A percentile compares a stretch with the other conserved stretches of the same genome.
These are phyloP conservation scores for Ceratocystis lukuohia DNA, from an alignment of 2,329 filamentous ascomycete genomes.

Conservation along the genomic window DNA sequence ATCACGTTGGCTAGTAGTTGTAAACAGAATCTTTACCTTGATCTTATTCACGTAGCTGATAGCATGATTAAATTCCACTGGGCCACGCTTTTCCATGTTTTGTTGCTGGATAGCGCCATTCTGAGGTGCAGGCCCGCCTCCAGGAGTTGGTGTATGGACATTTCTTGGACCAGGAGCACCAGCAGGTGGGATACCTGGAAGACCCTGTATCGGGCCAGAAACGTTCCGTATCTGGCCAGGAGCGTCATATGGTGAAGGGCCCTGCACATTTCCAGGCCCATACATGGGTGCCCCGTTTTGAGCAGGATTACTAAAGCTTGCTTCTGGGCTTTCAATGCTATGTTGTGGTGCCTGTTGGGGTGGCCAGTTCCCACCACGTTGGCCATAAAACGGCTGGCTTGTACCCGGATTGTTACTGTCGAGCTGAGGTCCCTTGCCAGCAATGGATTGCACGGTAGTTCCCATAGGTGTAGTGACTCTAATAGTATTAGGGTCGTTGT, in stretches of 20 bases:
- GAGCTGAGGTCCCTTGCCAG: constrained; percentile 34
- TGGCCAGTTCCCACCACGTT: constrained; percentile 42
- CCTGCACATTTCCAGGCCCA: constrained; percentile 25
- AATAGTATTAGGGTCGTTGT: constrained; percentile 90
- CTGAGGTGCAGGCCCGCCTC: constrained; percentile 41
- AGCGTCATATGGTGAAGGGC: constrained; percentile 23
- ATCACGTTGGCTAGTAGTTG: background rate
- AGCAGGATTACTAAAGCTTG: constrained; percentile 45
- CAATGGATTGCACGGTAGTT: constrained; percentile 87
- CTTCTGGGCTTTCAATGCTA: constrained; percentile 46
- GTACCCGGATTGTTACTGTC: constrained; percentile 31
- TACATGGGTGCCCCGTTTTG: constrained; percentile 39
- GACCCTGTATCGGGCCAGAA: constrained; percentile 17
- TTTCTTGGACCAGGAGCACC: constrained; percentile 36
- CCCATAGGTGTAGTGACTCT: constrained; percentile 94
- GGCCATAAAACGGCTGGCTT: constrained; percentile 34
- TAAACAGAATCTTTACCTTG: constrained; percentile 51
- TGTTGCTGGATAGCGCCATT: constrained; percentile 49
- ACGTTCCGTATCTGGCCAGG: constrained; percentile 25
- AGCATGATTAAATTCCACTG: constrained; percentile 97
- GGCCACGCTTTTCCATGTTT: constrained; percentile 71
- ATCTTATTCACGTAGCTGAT: constrained; percentile 99
- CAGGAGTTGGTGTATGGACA: constrained; percentile 47
- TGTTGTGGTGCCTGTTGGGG: constrained; percentile 33
- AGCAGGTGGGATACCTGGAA: constrained; percentile 21